These are phyloP conservation scores for Dillenia suffruticosa DNA, from an alignment of 164 flowering plant species.

Conservation along the genomic window DNA sequence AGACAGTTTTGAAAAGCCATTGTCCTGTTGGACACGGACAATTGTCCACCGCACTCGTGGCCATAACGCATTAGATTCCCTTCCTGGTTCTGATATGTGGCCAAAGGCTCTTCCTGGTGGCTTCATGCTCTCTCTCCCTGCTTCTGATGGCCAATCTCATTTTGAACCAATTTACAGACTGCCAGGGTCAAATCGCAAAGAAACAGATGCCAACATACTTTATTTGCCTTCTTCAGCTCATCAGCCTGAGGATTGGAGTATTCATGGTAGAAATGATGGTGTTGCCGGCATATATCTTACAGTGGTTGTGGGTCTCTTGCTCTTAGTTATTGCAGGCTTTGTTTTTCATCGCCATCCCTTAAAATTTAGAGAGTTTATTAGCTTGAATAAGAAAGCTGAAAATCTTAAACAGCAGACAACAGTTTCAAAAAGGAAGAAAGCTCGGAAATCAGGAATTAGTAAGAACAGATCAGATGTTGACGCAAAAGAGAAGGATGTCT, in stretches of 20 bases:
- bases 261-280: constrained; percentile 1
- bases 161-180: neutral
- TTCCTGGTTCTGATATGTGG: constrained; percentile 9
- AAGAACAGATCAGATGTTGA: constrained; percentile 20
- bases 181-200: constrained; percentile 10
- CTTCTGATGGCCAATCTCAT: constrained; percentile 7
- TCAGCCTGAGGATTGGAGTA: neutral
- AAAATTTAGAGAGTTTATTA: constrained; percentile 6
- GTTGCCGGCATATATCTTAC: neutral
- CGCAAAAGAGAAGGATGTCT: constrained; percentile 12
- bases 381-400: constrained; percentile 12
- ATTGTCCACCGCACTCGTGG: constrained; percentile 25
- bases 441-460: constrained; percentile 30
- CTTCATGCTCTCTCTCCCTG: constrained; percentile 16
- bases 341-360: constrained; percentile 2
- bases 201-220: constrained; percentile 7
- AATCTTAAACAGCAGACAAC: constrained; percentile 14
- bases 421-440: constrained; percentile 44
- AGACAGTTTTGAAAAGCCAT: constrained; percentile 24
- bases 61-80: constrained; percentile 12
- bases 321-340: constrained; percentile 7
- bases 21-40: constrained; percentile 30
- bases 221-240: constrained; percentile 16
- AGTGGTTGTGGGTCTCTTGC: neutral
- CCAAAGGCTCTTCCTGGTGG: constrained; percentile 8